These are phyloP conservation scores for Ceratocystis papillata DNA, from an alignment of 2,329 filamentous ascomycete species.

Conservation along the genomic window DNA sequence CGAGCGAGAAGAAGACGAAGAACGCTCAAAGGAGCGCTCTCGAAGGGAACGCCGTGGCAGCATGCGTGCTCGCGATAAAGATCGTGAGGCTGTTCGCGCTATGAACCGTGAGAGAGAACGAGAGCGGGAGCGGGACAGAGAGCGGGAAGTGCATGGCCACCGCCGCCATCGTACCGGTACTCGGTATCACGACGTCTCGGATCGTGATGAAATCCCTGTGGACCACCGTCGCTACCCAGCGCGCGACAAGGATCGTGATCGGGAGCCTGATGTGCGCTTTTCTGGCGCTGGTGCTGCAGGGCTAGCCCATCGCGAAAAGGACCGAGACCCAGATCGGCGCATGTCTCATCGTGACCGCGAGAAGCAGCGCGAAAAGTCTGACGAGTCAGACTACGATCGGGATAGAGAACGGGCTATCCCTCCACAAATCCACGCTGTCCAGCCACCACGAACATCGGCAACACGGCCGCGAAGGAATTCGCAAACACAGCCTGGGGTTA, in stretches of 20 bases:
- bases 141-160: slow-evolving; percentile 21
- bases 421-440: neutral
- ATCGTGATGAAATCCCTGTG: slow-evolving; percentile 24
- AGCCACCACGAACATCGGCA: slow-evolving; percentile 11
- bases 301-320: slow-evolving; percentile 5
- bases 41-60: slow-evolving; percentile 23
- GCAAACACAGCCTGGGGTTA: slow-evolving; percentile 16
- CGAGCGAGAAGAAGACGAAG: slow-evolving; percentile 23
- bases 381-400: slow-evolving; percentile 21
- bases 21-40: slow-evolving; percentile 18
- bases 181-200: slow-evolving; percentile 22
- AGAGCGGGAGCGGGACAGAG: slow-evolving; percentile 26
- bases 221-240: slow-evolving; percentile 14
- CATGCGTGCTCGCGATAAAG: slow-evolving; percentile 19
- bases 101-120: slow-evolving; percentile 12
- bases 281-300: neutral
- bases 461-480: slow-evolving; percentile 17
- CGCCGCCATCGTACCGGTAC: slow-evolving; percentile 15
- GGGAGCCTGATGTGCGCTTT: slow-evolving; percentile 24
- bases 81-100: slow-evolving; percentile 19
- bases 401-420: slow-evolving; percentile 11
- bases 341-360: slow-evolving; percentile 14
- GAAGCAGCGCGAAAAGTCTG: slow-evolving; percentile 15
- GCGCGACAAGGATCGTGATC: slow-evolving; percentile 25
- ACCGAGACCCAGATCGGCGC: slow-evolving; percentile 11